phyloP scores from a whole-genome alignment of 208 protist genomes.

The Porcisia hertigi region DNA sequence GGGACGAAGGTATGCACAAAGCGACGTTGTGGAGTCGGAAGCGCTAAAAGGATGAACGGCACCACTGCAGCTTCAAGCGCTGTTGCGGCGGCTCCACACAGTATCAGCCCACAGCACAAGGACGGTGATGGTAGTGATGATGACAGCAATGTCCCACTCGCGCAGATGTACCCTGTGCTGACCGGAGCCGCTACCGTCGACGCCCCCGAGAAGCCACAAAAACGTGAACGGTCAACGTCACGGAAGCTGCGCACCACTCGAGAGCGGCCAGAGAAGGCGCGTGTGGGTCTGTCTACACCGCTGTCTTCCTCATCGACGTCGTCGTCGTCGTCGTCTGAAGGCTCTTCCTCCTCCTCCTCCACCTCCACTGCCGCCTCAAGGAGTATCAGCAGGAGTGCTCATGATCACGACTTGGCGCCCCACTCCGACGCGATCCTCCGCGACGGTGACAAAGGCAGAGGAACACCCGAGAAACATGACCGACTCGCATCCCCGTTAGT shows the following conservation, averaged over 20 bases:
- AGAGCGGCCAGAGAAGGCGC: conserved; percentile 6
- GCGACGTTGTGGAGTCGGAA: not conserved
- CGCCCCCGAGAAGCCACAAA: not conserved
- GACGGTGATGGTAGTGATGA: not conserved
- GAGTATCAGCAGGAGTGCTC: conserved; percentile 1
- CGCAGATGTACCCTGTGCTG: not conserved
- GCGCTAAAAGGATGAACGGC: not conserved
- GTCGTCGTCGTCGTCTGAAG: conserved; percentile 9
- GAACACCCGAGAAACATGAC: not conserved
- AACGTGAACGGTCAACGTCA: not conserved
- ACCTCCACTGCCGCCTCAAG: conserved; percentile 10
- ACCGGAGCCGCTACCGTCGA: not conserved
- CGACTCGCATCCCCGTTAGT: not conserved
- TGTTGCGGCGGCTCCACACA: not conserved
- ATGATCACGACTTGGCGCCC: not conserved
- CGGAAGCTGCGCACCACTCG: not conserved
- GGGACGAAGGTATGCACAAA: not conserved
- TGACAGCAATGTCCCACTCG: conserved; percentile 14
- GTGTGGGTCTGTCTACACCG: conserved; percentile 2
- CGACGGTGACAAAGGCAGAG: not conserved
- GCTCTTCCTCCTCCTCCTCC: not conserved
- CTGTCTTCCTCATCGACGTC: conserved; percentile 8
- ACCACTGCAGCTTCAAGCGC: not conserved
- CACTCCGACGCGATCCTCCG: conserved; percentile 6
- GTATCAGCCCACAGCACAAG: not conserved